phyloP scores from a whole-genome alignment of 768 basidiomycete species.

The Gautieria morchelliformis region DNA sequence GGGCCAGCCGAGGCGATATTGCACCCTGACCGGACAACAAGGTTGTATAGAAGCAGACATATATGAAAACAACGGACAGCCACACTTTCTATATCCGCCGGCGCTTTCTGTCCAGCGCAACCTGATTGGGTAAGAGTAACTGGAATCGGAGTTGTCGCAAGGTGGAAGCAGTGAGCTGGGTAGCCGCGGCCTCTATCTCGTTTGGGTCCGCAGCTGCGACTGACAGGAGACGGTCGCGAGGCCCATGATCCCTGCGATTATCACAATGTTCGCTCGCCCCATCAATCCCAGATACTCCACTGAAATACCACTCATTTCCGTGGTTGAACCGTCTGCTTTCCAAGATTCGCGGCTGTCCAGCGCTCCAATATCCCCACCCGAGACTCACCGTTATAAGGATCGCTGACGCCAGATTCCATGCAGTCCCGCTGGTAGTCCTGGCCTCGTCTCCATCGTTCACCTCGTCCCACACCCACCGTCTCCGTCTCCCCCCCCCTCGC shows the following conservation, averaged over 20 bases:
- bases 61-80: not conserved
- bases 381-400: conserved; percentile 1
- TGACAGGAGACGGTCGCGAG: not conserved
- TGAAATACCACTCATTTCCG: conserved; percentile 3
- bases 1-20: not conserved
- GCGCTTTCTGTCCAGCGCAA: not conserved
- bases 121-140: too few species aligned
- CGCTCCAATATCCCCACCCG: not conserved
- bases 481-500: not conserved
- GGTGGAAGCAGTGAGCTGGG: not conserved
- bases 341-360: conserved; percentile 8
- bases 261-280: not conserved
- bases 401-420: not conserved
- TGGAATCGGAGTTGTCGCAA: conserved; percentile 6
- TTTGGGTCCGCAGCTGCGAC: conserved; percentile 8
- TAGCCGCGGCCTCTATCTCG: not conserved
- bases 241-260: not conserved
- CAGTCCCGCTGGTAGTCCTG: not conserved
- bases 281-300: conserved; percentile 6
- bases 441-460: not conserved
- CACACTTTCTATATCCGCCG: not conserved
- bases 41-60: too few species aligned
- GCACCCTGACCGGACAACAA: not conserved
- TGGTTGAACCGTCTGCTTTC: not conserved
- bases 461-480: not conserved